These are phyloP conservation scores for Luffa aegyptiaca DNA, from an alignment of 306 rosid species.

Conservation along the genomic window DNA sequence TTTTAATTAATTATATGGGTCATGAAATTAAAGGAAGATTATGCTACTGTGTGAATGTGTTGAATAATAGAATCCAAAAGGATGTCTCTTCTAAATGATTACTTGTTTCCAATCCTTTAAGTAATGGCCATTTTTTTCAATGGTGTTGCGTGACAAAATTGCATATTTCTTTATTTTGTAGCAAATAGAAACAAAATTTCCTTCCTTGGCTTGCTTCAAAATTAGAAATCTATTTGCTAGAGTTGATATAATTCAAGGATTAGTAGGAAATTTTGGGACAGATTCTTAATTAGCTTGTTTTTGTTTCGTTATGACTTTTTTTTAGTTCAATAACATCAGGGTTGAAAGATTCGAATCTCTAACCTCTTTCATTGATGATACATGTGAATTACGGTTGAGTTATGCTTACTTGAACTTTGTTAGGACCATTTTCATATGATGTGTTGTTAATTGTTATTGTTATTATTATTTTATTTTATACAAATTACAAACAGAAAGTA, in stretches of 20 bases:
- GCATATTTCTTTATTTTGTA: neutral
- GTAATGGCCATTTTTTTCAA: neutral
- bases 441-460: no score
- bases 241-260: neutral
- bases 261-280: neutral
- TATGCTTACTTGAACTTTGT: neutral
- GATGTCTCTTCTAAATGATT: neutral
- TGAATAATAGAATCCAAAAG: neutral
- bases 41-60: neutral
- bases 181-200: neutral
- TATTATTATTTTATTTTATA: neutral
- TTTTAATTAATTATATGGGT: neutral
- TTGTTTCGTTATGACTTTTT: neutral
- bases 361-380: no score
- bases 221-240: neutral
- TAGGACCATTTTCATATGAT: neutral
- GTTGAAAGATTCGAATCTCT: no score
- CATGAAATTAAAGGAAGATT: neutral
- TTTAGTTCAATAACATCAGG: no score
- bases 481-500: neutral
- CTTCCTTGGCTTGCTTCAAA: neutral
- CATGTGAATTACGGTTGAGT: no score
- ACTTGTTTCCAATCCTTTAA: neutral
- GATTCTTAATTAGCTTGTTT: neutral
- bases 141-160: constrained; percentile 7